A percentile compares a stretch with the other conserved stretches of the same genome.
Conservation (phyloP, 2,329 filamentous ascomycete genomes). For the Coniochaeta ligniaria region DNA sequence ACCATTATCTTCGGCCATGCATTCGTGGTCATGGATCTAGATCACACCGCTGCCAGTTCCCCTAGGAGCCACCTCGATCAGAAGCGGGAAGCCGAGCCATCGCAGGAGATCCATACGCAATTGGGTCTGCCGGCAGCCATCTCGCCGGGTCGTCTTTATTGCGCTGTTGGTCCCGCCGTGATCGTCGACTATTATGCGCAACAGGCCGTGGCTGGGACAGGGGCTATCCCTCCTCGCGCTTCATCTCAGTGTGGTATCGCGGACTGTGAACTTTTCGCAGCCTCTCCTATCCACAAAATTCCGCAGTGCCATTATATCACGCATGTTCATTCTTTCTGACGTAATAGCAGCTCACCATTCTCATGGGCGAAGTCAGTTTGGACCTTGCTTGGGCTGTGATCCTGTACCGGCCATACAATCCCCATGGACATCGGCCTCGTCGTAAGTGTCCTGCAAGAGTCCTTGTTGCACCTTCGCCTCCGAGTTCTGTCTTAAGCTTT, state of each 20-base stretch:
- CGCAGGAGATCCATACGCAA: no score
- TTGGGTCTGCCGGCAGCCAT: not conserved
- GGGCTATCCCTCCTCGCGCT: not conserved
- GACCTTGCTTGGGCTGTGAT: no score
- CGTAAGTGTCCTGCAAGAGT: no score
- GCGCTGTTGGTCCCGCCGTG: not conserved
- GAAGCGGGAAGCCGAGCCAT: not conserved
- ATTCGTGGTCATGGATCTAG: not conserved
- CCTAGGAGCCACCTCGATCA: not conserved
- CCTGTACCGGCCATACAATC: no score
- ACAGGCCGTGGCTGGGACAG: not conserved
- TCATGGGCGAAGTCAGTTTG: no score
- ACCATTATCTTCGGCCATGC: not conserved
- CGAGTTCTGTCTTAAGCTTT: no score
- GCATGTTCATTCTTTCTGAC: no score
- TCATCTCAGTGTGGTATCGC: not conserved
- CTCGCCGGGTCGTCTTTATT: not conserved
- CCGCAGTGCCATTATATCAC: no score
- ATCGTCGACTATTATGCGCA: not conserved
- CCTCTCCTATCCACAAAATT: not conserved
- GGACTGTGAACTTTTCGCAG: not conserved
- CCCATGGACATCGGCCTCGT: no score
- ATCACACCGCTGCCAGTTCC: not conserved
- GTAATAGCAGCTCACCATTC: no score
- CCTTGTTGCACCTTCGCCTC: no score